A percentile compares a stretch with the other conserved stretches of the same genome.
Conservation (phyloP, 805 yeast genomes). For the Schwanniomyces pseudopolymorphus region DNA sequence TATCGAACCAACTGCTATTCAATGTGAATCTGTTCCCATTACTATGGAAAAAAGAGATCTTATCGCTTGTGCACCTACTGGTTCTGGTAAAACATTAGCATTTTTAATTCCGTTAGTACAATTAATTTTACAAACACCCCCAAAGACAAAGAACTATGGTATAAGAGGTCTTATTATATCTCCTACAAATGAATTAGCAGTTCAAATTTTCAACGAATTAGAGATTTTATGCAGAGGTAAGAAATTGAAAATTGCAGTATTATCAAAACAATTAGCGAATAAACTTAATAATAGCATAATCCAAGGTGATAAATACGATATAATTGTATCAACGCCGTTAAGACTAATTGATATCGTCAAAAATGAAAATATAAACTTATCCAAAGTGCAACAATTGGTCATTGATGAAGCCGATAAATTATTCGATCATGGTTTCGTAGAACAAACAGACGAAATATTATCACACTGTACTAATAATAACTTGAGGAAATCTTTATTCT, state of each 20-base stretch:
- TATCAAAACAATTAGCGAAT: constrained; percentile 70
- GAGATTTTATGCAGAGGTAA: constrained; percentile 56
- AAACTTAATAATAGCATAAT: constrained; percentile 64
- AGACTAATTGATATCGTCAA: constrained; percentile 79
- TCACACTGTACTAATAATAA: constrained; percentile 52
- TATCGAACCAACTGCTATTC: constrained; percentile 88
- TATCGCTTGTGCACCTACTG: constrained; percentile 96
- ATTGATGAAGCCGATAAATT: constrained; percentile 96
- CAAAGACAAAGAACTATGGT: constrained; percentile 42
- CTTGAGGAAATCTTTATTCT: constrained; percentile 75
- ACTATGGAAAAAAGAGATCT: constrained; percentile 70
- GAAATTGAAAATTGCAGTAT: constrained; percentile 57
- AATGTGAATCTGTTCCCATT: constrained; percentile 84
- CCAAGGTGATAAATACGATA: constrained; percentile 65
- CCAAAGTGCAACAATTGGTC: constrained; percentile 68
- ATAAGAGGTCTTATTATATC: constrained; percentile 78
- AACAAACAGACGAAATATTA: constrained; percentile 86
- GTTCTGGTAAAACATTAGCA: constrained; percentile 95
- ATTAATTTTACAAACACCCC: constrained; percentile 23
- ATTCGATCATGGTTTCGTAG: constrained; percentile 82
- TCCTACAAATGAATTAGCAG: constrained; percentile 93
- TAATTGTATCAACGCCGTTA: constrained; percentile 84
- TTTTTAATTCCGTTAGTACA: constrained; percentile 83
- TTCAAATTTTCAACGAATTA: constrained; percentile 76
- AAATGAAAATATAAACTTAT: constrained; percentile 57